A percentile compares a stretch with the other conserved stretches of the same genome.
These are phyloP conservation scores for Candida tropicalis DNA, from an alignment of 1,139 yeast genomes.

Conservation along the genomic window DNA sequence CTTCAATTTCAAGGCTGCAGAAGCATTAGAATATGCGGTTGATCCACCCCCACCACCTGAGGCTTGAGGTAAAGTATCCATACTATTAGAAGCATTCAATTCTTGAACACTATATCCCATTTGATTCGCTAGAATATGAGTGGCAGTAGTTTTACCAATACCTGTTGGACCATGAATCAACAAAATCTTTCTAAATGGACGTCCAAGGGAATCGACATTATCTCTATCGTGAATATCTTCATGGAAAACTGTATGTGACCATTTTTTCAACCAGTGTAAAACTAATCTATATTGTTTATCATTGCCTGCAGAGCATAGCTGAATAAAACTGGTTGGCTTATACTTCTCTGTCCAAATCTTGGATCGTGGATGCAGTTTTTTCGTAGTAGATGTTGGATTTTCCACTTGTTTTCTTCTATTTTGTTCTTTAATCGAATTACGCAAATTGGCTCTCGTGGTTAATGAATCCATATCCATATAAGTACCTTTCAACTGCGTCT, in stretches of 20 bases:
- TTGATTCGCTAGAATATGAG: constrained; percentile 81
- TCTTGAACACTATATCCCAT: constrained; percentile 83
- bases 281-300: constrained; percentile 74
- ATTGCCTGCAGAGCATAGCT: constrained; percentile 72
- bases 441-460: constrained; percentile 30
- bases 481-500: constrained; percentile 13
- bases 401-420: constrained; percentile 18
- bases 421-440: constrained; percentile 23
- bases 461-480: constrained; percentile 35
- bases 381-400: background rate
- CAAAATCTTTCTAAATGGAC: constrained; percentile 73
- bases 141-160: constrained; percentile 90
- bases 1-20: constrained; percentile 44
- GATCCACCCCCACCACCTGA: constrained; percentile 9
- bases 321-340: constrained; percentile 69
- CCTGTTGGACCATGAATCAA: constrained; percentile 94
- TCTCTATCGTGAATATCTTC: constrained; percentile 27
- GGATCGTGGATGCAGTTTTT: constrained; percentile 3
- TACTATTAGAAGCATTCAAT: constrained; percentile 83
- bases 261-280: constrained; percentile 77
- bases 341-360: constrained; percentile 80
- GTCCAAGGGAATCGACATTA: constrained; percentile 56
- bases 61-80: constrained; percentile 39
- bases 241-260: constrained; percentile 73
- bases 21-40: constrained; percentile 21